Evolutionary conservation across 306 rosid genomes (phyloP).

Genomic region (Vigna nakashimae): DNA sequence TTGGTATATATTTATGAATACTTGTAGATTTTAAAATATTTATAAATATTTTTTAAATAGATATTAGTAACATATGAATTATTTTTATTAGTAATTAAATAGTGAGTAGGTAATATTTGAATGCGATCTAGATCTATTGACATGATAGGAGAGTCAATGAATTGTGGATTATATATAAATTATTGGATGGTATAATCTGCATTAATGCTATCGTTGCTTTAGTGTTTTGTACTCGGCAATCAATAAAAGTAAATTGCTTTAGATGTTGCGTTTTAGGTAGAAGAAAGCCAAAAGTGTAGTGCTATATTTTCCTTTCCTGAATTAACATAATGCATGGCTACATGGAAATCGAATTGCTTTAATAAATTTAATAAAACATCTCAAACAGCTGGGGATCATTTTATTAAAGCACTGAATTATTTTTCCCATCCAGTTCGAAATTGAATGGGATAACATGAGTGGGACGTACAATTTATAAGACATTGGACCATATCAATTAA

Average conservation of each 20-base stretch:
- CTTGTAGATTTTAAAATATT: too few species aligned
- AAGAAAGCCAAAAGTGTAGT: not conserved
- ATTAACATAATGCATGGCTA: not conserved
- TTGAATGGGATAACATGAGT: not conserved
- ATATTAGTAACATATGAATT: too few species aligned
- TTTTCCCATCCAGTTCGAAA: not conserved
- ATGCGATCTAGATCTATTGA: too few species aligned
- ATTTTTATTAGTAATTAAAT: too few species aligned
- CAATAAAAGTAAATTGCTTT: not conserved
- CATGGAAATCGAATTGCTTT: not conserved
- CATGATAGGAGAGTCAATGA: not conserved
- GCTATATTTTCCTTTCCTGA: not conserved
- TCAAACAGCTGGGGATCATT: not conserved
- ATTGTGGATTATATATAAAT: not conserved
- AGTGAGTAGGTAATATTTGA: too few species aligned
- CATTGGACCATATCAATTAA: too few species aligned
- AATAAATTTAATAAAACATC: not conserved
- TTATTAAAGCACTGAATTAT: not conserved
- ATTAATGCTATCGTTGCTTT: not conserved
- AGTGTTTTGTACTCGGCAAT: constrained; percentile 3
- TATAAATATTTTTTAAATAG: too few species aligned
- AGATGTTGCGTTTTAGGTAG: not conserved
- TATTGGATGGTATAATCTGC: not conserved
- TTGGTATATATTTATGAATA: too few species aligned
- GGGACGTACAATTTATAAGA: not conserved